Percentiles rank a stretch among this genome's conserved stretches.
These are phyloP conservation scores for Dionaea muscipula DNA, from an alignment of 179 eudicot species.

Conservation along the genomic window DNA sequence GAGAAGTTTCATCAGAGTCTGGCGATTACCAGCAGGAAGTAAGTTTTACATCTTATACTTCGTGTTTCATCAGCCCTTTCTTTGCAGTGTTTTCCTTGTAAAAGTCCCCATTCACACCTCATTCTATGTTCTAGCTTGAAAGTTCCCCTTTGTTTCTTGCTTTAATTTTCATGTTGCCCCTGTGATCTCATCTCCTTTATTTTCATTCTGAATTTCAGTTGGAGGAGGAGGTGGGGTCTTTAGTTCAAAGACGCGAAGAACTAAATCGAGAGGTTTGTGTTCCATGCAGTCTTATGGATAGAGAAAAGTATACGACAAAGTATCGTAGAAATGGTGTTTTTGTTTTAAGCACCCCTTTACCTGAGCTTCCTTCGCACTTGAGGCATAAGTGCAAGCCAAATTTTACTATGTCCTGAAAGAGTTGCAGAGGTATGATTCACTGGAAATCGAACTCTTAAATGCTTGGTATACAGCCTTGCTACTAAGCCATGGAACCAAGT, in stretches of 20 bases:
- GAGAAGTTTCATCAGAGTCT: constrained; percentile 52
- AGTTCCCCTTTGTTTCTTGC: background rate
- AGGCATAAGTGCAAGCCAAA: too few relatives aligned
- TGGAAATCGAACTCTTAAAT: too few relatives aligned
- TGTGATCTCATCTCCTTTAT: background rate
- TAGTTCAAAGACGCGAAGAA: constrained; percentile 44
- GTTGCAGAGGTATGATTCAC: too few relatives aligned
- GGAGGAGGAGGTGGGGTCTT: constrained; percentile 34
- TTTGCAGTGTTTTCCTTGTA: background rate
- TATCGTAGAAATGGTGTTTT: too few relatives aligned
- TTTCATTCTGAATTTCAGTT: constrained; percentile 24
- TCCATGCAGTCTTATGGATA: constrained; percentile 1
- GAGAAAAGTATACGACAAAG: too few relatives aligned
- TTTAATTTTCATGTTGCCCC: background rate
- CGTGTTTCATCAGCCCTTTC: background rate
- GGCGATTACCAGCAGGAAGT: constrained; percentile 44
- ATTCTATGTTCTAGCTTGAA: background rate
- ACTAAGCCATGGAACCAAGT: too few relatives aligned
- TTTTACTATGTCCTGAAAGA: too few relatives aligned
- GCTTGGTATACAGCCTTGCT: too few relatives aligned
- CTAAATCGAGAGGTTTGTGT: constrained; percentile 58
- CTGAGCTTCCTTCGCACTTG: too few relatives aligned
- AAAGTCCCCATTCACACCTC: background rate
- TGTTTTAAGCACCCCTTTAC: too few relatives aligned
- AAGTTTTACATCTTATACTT: constrained; percentile 3